Base-by-base conservation (phyloP, 352 stramenopile species). In the Phytophthora hibernalis region DNA sequence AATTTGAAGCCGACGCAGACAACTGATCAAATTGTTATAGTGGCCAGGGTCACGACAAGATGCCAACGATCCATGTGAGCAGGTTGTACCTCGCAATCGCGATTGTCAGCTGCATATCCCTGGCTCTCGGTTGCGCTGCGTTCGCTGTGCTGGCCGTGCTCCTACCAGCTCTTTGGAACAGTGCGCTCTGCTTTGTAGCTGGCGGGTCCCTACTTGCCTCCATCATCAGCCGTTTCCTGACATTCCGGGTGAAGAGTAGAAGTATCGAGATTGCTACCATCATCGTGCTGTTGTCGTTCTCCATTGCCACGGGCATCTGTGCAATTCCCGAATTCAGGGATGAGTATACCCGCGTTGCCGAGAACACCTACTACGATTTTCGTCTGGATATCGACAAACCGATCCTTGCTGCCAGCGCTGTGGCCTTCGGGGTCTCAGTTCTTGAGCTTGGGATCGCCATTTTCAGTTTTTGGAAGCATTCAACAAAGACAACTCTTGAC, bases 121-220 rank as follows among this genome's bases (percentile, higher is more conserved):
- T 60, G 37, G 18, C 18, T 9, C 37, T 60, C n/a, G 38, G 26
- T 1, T 50, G 22, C 33, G 24, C 52, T 10, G 52, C 20, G 4
- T 24, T 60, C 24, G 52, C 38, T 18, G 52, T 60, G 15, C 24
- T 60, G 37, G 37, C 7, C 37, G 31, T 24, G n/a, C 37, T 60
- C 15, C 1, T 13, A 1, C 5, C 45, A 15, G 11, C 11, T 51
- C 24, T 60, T 15, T 2, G 12, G 6, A 50, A n/a, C 6, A 5
- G 20, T 6, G 11, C 7, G 2, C 21, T 60, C 16, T 60, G 52
- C n/a, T 31, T 50, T 60, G 1, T 50, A 7, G 16, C 16, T 30
- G 52, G 18, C n/a, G n/a, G 22, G 16, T 50, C 22, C 11, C 24
- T 50, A 24, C 37, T 60, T 10, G n/a, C 38, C 5, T 60, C 37